Evolutionary conservation across 169 alveolate genomes (phyloP).

Genomic region (Plasmodium yoelii): DNA sequence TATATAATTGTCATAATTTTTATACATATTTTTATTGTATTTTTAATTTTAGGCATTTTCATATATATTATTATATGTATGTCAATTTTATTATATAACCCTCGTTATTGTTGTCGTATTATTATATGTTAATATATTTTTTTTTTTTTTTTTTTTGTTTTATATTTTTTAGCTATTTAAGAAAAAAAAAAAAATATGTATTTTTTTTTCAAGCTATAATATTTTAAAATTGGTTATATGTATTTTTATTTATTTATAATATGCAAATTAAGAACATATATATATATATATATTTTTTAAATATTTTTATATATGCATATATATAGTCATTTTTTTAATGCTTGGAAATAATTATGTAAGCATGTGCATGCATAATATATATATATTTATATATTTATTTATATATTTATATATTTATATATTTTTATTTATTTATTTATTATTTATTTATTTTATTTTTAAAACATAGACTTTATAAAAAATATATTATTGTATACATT

Average conservation of each 20-base stretch:
- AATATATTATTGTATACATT: background rate
- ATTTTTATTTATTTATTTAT: background rate
- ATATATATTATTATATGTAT: background rate
- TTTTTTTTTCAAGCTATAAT: slow-evolving; percentile 12
- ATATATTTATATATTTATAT: background rate
- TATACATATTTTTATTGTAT: background rate
- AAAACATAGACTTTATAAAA: too few species aligned
- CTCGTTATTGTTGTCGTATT: too few species aligned
- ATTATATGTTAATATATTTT: background rate
- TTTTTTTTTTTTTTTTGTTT: slow-evolving; percentile 24
- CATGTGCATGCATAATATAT: background rate
- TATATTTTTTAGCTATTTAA: slow-evolving; percentile 17
- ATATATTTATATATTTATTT: background rate
- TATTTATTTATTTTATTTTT: too few species aligned
- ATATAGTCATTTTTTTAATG: background rate
- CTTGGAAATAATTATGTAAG: background rate
- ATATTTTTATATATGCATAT: background rate
- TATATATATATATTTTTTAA: background rate
- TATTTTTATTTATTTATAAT: background rate
- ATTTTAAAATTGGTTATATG: slow-evolving; percentile 13
- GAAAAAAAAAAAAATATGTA: background rate
- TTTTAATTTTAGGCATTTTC: background rate
- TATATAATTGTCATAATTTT: background rate
- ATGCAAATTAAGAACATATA: slow-evolving; percentile 23
- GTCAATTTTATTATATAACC: too few species aligned